Base-by-base conservation (phyloP, 768 basidiomycete genomes). In the Favolaschia claudopus region DNA sequence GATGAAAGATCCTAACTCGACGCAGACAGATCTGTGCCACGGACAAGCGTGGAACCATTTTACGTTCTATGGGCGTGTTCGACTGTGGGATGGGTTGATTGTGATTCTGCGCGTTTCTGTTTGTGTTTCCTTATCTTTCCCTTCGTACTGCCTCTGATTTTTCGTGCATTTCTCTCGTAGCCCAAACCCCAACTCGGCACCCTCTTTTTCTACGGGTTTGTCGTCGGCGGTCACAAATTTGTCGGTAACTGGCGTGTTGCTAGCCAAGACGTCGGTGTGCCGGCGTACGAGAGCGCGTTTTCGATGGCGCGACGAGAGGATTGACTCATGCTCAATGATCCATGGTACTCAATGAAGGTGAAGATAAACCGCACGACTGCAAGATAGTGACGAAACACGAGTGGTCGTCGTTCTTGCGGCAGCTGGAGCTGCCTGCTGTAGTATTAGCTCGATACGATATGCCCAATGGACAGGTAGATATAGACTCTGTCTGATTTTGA, bases 161-260 rank as follows among this genome's bases (percentile, higher is more conserved):
- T 25, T 47, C 3, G 15, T 13, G 24, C 29, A 56, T 47, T 36
- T 24, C 22, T 24, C 28, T 22, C 19, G 15, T 27, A 73, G 70
- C 32, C 58, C 14, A 67, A 63, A 54, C 58, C 55, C 25, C 43
- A 53, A 19, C 60, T 64, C 25, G 78, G 73, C 31, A 70, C 74
- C 32, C 67, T 76, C 66, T 78, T 92, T 37, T 87, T 92, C 63
- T 89, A 85, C 29, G 91, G 91, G 6, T 92, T 91, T 68, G 61
- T 93, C 43, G 81, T 88, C 7, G 89, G 85, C 0, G 83, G 82
- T 9, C 73, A 82, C 55, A 89, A 82, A 55, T 83, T 92, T 59
- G 88, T 89, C 15, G 91, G 91, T 5, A 87, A 85, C 55, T 92
- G 91, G 91, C 79, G 91, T 42, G 75, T 77, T 64, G 81, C 79